Evolutionary conservation across 1,139 yeast species (phyloP).

Genomic region (Suhomyces maxii): DNA sequence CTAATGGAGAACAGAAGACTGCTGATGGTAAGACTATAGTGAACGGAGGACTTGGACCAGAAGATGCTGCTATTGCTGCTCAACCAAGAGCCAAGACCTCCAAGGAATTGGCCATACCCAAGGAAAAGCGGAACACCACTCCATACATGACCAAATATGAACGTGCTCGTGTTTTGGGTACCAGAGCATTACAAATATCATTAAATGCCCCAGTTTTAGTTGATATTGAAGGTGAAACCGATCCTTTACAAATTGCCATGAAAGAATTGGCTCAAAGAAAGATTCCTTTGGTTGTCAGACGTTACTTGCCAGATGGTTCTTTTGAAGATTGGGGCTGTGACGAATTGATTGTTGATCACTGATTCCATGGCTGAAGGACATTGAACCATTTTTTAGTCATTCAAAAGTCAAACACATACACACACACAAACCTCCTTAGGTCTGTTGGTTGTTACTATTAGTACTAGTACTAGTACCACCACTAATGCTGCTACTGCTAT

Average conservation of each 20-base stretch:
- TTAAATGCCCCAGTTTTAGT: conserved; percentile 98
- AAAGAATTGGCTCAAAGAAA: conserved; percentile 93
- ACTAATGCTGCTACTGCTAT: too few relatives aligned
- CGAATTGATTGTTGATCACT: conserved; percentile 88
- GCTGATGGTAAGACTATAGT: conserved; percentile 75
- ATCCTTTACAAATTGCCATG: conserved; percentile 97
- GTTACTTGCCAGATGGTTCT: conserved; percentile 95
- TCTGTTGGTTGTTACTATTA: too few relatives aligned
- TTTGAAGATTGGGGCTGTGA: conserved; percentile 99
- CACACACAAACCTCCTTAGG: too few relatives aligned
- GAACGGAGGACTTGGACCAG: conserved; percentile 65
- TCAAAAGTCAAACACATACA: too few relatives aligned
- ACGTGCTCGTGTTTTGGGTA: conserved; percentile 94
- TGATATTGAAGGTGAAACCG: conserved; percentile 98
- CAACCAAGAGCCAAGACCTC: conserved; percentile 61
- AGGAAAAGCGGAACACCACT: conserved; percentile 86
- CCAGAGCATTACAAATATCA: conserved; percentile 93
- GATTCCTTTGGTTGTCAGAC: conserved; percentile 91
- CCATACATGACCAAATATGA: conserved; percentile 99
- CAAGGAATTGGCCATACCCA: conserved; percentile 84
- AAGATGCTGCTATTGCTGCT: conserved; percentile 39
- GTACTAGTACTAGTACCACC: too few relatives aligned
- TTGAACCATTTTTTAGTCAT: too few relatives aligned
- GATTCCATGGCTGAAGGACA: conserved; percentile 9
- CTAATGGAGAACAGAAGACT: conserved; percentile 50